Percentiles rank a stretch among this genome's conserved stretches.
Evolutionary conservation across 805 yeast species (phyloP).

Genomic region (Wickerhamomyces subpelliculosus): DNA sequence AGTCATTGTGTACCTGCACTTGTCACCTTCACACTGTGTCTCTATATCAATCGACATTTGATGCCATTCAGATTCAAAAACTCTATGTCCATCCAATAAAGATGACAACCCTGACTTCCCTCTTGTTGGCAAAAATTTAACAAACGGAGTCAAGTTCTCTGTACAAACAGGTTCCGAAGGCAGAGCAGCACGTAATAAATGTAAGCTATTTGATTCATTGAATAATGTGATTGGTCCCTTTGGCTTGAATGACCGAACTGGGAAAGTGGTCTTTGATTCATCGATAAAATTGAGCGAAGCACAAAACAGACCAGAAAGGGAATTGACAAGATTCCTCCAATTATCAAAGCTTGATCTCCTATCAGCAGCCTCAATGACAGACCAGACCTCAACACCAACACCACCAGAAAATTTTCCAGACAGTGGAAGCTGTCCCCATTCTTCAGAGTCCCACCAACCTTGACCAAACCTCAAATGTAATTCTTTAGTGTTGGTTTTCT

Average conservation of each 20-base stretch:
- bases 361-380: constrained; percentile 61
- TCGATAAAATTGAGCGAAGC: constrained; percentile 91
- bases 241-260: constrained; percentile 33
- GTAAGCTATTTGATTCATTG: constrained; percentile 33
- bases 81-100: constrained; percentile 80
- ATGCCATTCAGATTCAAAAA: constrained; percentile 92
- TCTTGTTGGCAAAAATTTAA: constrained; percentile 84
- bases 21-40: constrained; percentile 39
- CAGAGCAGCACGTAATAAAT: constrained; percentile 71
- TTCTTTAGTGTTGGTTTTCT: constrained; percentile 59
- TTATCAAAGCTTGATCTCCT: constrained; percentile 47
- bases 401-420: constrained; percentile 79
- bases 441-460: constrained; percentile 90
- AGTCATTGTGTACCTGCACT: constrained; percentile 47
- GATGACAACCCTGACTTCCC: constrained; percentile 87
- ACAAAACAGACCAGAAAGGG: constrained; percentile 87
- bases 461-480: constrained; percentile 83
- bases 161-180: constrained; percentile 97
- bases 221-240: constrained; percentile 21
- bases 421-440: constrained; percentile 78
- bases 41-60: constrained; percentile 80
- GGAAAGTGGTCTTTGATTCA: constrained; percentile 66
- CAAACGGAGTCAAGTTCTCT: constrained; percentile 89
- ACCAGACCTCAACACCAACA: constrained; percentile 92
- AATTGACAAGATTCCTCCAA: constrained; percentile 71